phyloP scores from a whole-genome alignment of 768 basidiomycete genomes.

The Saitozyma sp. region DNA sequence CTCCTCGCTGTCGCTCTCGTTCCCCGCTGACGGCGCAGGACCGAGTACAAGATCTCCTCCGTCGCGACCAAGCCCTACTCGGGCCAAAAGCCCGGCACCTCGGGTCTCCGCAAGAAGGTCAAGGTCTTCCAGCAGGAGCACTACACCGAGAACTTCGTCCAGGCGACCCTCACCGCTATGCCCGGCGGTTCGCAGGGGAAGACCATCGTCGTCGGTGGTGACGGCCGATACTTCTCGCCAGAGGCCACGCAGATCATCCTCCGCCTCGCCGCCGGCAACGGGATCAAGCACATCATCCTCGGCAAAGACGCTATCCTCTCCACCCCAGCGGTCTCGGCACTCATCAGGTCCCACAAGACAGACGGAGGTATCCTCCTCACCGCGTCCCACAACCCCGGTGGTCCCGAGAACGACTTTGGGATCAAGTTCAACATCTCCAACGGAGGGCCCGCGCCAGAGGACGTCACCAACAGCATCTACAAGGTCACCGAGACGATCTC shows the following conservation, averaged over 20 bases:
- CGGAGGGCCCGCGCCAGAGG: slow-evolving; percentile 95
- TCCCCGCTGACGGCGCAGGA: slow-evolving; percentile 24
- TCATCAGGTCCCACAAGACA: slow-evolving; percentile 94
- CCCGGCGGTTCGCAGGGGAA: slow-evolving; percentile 64
- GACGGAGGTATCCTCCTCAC: slow-evolving; percentile 96
- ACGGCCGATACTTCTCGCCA: slow-evolving; percentile 76
- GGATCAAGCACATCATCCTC: slow-evolving; percentile 85
- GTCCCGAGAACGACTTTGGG: slow-evolving; percentile 96
- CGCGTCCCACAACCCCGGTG: slow-evolving; percentile 96
- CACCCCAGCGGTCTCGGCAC: slow-evolving; percentile 92
- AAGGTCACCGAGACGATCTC: slow-evolving; percentile 84
- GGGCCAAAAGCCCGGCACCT: slow-evolving; percentile 86
- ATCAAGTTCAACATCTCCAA: slow-evolving; percentile 99
- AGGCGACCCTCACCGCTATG: slow-evolving; percentile 84
- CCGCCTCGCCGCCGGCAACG: slow-evolving; percentile 90
- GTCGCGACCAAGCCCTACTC: slow-evolving; percentile 82
- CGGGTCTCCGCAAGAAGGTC: slow-evolving; percentile 94
- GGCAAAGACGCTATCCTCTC: slow-evolving; percentile 90
- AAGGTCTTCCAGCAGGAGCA: slow-evolving; percentile 99
- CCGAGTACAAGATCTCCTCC: slow-evolving; percentile 59
- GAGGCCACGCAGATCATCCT: slow-evolving; percentile 79
- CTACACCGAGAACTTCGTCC: slow-evolving; percentile 98
- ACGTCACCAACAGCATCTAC: slow-evolving; percentile 91
- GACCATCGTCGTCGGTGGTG: slow-evolving; percentile 93
- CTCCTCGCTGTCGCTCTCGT: not conserved